A percentile compares a stretch with the other conserved stretches of the same genome.
These are phyloP conservation scores for Cystobasidium pallidum DNA, from an alignment of 1,284 basidiomycete species.

Conservation along the genomic window DNA sequence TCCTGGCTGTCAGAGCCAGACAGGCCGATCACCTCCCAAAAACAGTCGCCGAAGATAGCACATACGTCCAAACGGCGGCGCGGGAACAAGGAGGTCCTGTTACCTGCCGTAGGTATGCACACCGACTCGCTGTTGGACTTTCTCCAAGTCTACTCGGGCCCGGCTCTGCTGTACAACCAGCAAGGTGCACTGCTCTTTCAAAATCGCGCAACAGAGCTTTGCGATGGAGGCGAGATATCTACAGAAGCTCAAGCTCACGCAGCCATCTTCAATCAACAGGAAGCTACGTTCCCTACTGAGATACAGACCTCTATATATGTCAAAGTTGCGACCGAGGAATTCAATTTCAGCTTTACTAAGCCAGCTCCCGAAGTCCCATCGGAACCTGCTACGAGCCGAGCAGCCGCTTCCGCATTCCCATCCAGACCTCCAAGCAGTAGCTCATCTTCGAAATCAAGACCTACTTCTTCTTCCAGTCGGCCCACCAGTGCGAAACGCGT, in stretches of 20 bases:
- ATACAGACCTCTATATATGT: slow-evolving; percentile 14
- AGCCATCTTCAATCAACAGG: slow-evolving; percentile 20
- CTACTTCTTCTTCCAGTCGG: slow-evolving; percentile 1
- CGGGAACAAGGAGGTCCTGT: background rate
- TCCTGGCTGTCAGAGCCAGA: too few species aligned
- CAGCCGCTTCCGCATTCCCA: background rate
- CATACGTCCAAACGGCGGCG: slow-evolving; percentile 3
- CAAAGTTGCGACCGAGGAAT: background rate
- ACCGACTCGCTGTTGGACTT: slow-evolving; percentile 42
- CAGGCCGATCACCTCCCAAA: background rate
- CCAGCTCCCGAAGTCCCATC: background rate
- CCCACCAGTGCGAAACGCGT: background rate
- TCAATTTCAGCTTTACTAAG: background rate
- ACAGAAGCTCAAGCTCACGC: slow-evolving; percentile 14
- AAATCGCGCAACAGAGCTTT: slow-evolving; percentile 25
- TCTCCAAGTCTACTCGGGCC: slow-evolving; percentile 33
- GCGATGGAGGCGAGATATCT: slow-evolving; percentile 12
- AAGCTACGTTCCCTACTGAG: background rate
- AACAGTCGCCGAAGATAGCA: background rate
- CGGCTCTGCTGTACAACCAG: slow-evolving; percentile 38
- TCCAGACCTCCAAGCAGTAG: slow-evolving; percentile 6
- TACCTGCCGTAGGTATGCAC: slow-evolving; percentile 15
- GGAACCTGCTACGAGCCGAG: background rate
- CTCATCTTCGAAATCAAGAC: background rate
- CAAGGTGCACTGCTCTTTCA: slow-evolving; percentile 30